phyloP scores from a whole-genome alignment of 2,329 filamentous ascomycete genomes.

The Zopfia rhizophila region DNA sequence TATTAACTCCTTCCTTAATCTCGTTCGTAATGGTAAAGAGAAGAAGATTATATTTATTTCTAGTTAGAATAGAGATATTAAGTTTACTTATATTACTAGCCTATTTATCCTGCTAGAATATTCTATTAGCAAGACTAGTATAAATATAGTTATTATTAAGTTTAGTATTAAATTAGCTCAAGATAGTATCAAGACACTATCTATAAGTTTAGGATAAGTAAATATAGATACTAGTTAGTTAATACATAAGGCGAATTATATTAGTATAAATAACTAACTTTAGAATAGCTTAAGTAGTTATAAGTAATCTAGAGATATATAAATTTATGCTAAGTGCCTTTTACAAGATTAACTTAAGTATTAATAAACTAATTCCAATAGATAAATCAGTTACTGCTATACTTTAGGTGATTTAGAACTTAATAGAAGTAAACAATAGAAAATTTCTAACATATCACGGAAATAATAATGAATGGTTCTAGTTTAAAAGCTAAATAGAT shows the following conservation, averaged over 20 bases:
- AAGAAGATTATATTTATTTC: slow-evolving; percentile 67
- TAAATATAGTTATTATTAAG: slow-evolving; percentile 64
- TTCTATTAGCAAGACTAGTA: slow-evolving; percentile 60
- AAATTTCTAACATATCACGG: slow-evolving; percentile 25
- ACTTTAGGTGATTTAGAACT: slow-evolving; percentile 19
- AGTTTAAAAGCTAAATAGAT: slow-evolving; percentile 9
- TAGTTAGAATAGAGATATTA: slow-evolving; percentile 58
- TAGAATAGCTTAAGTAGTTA: slow-evolving; percentile 20
- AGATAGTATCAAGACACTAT: slow-evolving; percentile 45
- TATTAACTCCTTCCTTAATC: slow-evolving; percentile 63
- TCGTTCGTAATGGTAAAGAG: slow-evolving; percentile 59
- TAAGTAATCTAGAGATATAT: slow-evolving; percentile 20
- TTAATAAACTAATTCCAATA: slow-evolving; percentile 18
- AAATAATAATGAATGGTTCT: slow-evolving; percentile 15
- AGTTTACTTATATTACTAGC: slow-evolving; percentile 51
- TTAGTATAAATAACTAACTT: slow-evolving; percentile 14
- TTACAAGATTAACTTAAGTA: slow-evolving; percentile 21
- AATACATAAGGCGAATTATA: slow-evolving; percentile 14
- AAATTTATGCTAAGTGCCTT: slow-evolving; percentile 20
- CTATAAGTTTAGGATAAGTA: slow-evolving; percentile 48
- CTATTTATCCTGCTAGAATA: slow-evolving; percentile 55
- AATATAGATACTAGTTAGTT: slow-evolving; percentile 32
- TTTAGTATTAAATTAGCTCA: slow-evolving; percentile 52
- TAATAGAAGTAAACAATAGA: slow-evolving; percentile 22
- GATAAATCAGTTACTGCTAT: slow-evolving; percentile 17